Evolutionary conservation across 352 stramenopile genomes (phyloP).

Genomic region (Pythium aquatile): DNA sequence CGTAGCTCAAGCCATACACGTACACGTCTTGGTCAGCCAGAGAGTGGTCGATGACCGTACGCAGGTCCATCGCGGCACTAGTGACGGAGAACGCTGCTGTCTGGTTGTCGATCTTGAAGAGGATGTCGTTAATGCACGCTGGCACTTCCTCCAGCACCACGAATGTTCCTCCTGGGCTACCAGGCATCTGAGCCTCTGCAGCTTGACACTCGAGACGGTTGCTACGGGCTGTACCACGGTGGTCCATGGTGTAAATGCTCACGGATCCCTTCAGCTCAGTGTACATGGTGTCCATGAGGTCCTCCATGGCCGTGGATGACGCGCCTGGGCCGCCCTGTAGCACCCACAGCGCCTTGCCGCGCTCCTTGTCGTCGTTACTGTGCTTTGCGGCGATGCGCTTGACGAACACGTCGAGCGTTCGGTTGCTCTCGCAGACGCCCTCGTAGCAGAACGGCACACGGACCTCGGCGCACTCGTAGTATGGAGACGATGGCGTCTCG

Average conservation of each 20-base stretch:
- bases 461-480: conserved; percentile 63
- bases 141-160: conserved; percentile 30
- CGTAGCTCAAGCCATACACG: conserved; percentile 60
- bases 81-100: conserved; percentile 45
- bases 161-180: conserved; percentile 20
- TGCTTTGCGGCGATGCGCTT: conserved; percentile 24
- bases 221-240: conserved; percentile 50
- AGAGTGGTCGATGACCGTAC: conserved; percentile 18
- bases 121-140: conserved; percentile 34
- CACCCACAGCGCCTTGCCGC: conserved; percentile 39
- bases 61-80: conserved; percentile 44
- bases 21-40: conserved; percentile 29
- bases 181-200: conserved; percentile 29
- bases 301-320: conserved; percentile 36
- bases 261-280: conserved; percentile 29
- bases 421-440: conserved; percentile 56
- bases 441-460: conserved; percentile 72
- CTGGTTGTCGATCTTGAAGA: conserved; percentile 38
- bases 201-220: conserved; percentile 40
- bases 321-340: conserved; percentile 41
- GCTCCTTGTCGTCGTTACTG: neutral
- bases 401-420: conserved; percentile 50
- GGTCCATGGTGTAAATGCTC: conserved; percentile 62
- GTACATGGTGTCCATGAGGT: conserved; percentile 40
- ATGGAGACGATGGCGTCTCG: neutral